These are phyloP conservation scores for Entomortierella lignicola DNA, from an alignment of 192 early-diverging fungal species.

Conservation along the genomic window DNA sequence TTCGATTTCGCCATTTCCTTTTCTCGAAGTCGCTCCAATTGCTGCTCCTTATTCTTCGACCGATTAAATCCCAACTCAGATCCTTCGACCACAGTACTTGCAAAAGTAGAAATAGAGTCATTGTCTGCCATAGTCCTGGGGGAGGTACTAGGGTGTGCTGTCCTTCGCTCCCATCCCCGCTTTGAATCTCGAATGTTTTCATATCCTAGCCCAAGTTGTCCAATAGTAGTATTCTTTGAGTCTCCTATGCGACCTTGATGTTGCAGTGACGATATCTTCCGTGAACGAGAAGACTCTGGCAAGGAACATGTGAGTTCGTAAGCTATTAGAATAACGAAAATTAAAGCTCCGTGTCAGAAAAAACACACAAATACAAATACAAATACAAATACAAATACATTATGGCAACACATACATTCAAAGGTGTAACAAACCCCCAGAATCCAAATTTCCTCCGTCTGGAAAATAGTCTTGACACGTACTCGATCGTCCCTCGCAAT, in stretches of 20 bases:
- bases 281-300: conserved; percentile 21
- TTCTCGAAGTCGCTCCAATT: conserved; percentile 19
- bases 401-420: conserved; percentile 12
- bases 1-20: conserved; percentile 37
- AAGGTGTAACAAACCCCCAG: conserved; percentile 51
- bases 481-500: conserved; percentile 53
- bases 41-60: conserved; percentile 9
- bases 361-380: no score
- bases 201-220: background rate
- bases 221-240: background rate
- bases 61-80: conserved; percentile 5
- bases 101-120: conserved; percentile 2
- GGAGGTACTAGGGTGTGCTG: background rate
- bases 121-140: conserved; percentile 11
- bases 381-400: background rate
- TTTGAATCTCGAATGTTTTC: background rate
- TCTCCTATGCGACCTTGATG: conserved; percentile 1
- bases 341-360: no score
- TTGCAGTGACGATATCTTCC: conserved; percentile 26
- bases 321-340: background rate
- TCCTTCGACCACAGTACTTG: background rate
- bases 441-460: conserved; percentile 55
- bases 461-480: conserved; percentile 43
- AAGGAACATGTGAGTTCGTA: conserved; percentile 13
- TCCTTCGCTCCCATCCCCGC: conserved; percentile 4